These are phyloP conservation scores for Lonicera japonica DNA, from an alignment of 129 eudicot species.

Conservation along the genomic window DNA sequence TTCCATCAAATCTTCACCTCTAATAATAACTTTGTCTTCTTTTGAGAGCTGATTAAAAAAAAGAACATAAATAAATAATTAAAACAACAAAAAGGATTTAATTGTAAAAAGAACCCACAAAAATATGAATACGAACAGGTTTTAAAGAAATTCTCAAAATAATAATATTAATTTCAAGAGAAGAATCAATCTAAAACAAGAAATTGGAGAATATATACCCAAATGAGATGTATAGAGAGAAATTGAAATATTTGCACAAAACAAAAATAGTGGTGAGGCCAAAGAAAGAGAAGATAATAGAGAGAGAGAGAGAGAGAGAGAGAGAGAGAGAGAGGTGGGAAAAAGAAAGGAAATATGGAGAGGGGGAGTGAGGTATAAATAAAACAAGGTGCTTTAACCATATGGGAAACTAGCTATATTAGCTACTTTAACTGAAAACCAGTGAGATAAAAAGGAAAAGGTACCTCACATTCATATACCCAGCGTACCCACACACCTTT, in stretches of 20 bases:
- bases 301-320: neutral
- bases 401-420: too few relatives aligned
- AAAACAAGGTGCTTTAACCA: slow-evolving; percentile 43
- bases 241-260: slow-evolving; percentile 24
- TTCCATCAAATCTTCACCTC: slow-evolving; percentile 11
- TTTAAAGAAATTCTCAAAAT: neutral
- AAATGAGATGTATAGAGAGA: slow-evolving; percentile 18
- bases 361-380: slow-evolving; percentile 17
- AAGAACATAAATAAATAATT: neutral
- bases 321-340: slow-evolving; percentile 15
- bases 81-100: neutral
- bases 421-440: slow-evolving; percentile 52
- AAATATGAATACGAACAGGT: neutral
- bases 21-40: neutral
- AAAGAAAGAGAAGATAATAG: slow-evolving; percentile 2
- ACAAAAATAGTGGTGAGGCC: too few relatives aligned
- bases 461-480: slow-evolving; percentile 5
- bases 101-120: neutral
- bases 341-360: slow-evolving; percentile 18
- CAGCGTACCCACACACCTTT: slow-evolving; percentile 23
- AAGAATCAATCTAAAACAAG: neutral
- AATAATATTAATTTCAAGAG: neutral
- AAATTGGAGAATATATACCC: neutral
- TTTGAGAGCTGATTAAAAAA: slow-evolving; percentile 1
- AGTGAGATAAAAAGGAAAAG: slow-evolving; percentile 67